Percentiles rank a stretch among this genome's conserved stretches.
These are phyloP conservation scores for Naganishia vaughanmartiniae DNA, from an alignment of 768 basidiomycete genomes.

Conservation along the genomic window DNA sequence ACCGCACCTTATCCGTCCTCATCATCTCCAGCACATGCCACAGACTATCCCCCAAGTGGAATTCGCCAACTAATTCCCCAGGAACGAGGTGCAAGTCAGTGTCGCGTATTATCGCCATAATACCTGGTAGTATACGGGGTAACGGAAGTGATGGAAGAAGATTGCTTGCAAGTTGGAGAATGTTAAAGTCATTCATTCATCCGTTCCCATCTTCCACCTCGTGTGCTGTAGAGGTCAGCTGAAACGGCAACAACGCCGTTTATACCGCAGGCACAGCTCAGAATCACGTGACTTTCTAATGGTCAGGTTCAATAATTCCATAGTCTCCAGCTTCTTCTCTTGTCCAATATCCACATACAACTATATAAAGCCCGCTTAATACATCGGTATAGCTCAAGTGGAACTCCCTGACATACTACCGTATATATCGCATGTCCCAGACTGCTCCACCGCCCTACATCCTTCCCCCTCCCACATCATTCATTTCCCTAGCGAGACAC, in stretches of 20 bases:
- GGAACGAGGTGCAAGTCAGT: slow-evolving; percentile 34
- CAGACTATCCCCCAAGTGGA: slow-evolving; percentile 47
- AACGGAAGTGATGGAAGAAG: too few species aligned
- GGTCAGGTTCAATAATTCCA: too few species aligned
- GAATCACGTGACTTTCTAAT: too few species aligned
- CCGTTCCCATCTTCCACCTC: too few species aligned
- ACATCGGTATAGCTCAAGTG: neutral
- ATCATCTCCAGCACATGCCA: slow-evolving; percentile 48
- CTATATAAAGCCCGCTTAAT: neutral
- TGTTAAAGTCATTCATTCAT: too few species aligned
- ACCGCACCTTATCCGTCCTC: slow-evolving; percentile 37
- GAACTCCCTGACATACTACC: neutral
- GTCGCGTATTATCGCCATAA: neutral
- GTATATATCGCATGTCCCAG: neutral
- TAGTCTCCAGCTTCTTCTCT: too few species aligned
- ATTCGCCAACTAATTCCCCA: slow-evolving; percentile 38
- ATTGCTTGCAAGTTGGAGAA: too few species aligned
- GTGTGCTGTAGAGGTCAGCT: neutral
- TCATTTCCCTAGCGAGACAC: too few species aligned
- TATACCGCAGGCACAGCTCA: too few species aligned
- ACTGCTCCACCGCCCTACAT: neutral
- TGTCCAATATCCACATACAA: neutral
- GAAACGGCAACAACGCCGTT: neutral
- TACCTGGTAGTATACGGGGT: too few species aligned
- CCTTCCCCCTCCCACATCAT: neutral